phyloP scores from a whole-genome alignment of 2,329 filamentous ascomycete genomes.

The Ascochyta koolunga region DNA sequence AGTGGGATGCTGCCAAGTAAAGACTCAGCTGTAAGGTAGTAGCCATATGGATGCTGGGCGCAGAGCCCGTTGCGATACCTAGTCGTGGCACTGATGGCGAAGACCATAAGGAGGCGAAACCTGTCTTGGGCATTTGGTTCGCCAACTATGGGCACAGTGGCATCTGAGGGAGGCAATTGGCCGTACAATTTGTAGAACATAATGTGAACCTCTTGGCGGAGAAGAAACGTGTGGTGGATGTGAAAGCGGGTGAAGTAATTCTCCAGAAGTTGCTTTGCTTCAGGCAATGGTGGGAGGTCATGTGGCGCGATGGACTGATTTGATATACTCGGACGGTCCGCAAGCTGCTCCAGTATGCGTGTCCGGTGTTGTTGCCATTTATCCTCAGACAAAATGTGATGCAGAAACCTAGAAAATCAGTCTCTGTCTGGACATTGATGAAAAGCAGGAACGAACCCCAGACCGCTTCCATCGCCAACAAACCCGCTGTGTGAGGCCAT shows the following conservation, averaged over 20 bases:
- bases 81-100: slow-evolving; percentile 47
- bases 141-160: not conserved
- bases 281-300: slow-evolving; percentile 10
- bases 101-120: slow-evolving; percentile 48
- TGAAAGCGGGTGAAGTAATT: slow-evolving; percentile 20
- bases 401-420: not conserved
- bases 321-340: too few relatives aligned
- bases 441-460: not conserved
- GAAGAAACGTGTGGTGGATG: slow-evolving; percentile 19
- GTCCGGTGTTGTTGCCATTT: too few relatives aligned
- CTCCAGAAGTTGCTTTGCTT: slow-evolving; percentile 15
- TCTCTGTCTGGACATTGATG: not conserved
- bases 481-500: slow-evolving; percentile 15
- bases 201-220: slow-evolving; percentile 12
- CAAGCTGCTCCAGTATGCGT: too few relatives aligned
- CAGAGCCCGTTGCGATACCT: slow-evolving; percentile 40
- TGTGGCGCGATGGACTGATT: too few relatives aligned
- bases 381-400: too few relatives aligned
- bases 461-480: slow-evolving; percentile 24
- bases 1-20: slow-evolving; percentile 36
- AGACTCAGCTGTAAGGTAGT: slow-evolving; percentile 48
- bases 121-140: slow-evolving; percentile 34
- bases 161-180: not conserved
- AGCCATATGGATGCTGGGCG: slow-evolving; percentile 50
- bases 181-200: slow-evolving; percentile 17